Evolutionary conservation across 2,329 filamentous ascomycete genomes (phyloP).

Genomic region (Mycogone perniciosa): DNA sequence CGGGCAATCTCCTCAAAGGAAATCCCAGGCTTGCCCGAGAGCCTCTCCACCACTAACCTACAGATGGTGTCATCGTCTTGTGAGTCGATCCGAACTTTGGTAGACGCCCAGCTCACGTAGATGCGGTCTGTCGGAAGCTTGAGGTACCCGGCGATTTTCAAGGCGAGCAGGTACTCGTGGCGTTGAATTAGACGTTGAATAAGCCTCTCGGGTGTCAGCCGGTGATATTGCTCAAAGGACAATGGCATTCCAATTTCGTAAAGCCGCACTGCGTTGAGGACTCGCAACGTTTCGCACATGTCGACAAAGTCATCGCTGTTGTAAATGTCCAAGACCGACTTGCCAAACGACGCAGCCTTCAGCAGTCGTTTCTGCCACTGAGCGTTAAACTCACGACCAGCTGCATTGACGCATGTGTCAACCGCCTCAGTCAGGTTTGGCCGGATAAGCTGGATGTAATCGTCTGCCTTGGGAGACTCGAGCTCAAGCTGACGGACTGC

Average conservation of each 20-base stretch:
- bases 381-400: conserved; percentile 82
- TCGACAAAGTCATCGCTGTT: conserved; percentile 98
- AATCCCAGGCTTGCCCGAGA: conserved; percentile 83
- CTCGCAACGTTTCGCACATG: conserved; percentile 89
- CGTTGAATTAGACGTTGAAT: conserved; percentile 80
- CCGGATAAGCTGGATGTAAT: conserved; percentile 92
- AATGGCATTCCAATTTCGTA: conserved; percentile 86
- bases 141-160: conserved; percentile 82
- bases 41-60: conserved; percentile 74
- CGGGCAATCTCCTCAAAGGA: conserved; percentile 93
- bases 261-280: conserved; percentile 86
- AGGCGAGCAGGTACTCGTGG: conserved; percentile 82
- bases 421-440: conserved; percentile 86
- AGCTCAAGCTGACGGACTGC: conserved; percentile 86
- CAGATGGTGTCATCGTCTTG: conserved; percentile 88
- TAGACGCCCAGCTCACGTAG: conserved; percentile 93
- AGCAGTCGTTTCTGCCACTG: conserved; percentile 93
- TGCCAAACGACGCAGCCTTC: conserved; percentile 96
- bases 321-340: conserved; percentile 94
- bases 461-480: conserved; percentile 93
- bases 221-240: conserved; percentile 89
- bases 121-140: conserved; percentile 81
- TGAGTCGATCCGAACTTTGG: conserved; percentile 79
- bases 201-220: conserved; percentile 83
- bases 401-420: conserved; percentile 86